Evolutionary conservation across 192 early-diverging fungal genomes (phyloP).

Genomic region (Rhizophlyctis rosea): DNA sequence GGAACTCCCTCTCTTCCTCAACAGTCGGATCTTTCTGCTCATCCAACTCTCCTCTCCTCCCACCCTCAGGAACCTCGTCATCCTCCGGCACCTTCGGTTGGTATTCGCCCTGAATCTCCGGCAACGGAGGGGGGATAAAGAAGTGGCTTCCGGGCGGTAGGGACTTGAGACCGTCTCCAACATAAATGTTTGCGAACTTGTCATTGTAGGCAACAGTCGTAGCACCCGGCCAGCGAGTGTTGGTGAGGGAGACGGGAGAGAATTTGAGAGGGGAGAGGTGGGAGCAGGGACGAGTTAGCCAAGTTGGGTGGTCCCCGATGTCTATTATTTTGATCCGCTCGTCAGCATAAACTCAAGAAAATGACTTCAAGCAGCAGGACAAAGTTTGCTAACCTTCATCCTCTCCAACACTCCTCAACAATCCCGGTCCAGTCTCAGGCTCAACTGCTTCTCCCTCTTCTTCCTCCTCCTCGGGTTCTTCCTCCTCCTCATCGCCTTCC

Average conservation of each 20-base stretch:
- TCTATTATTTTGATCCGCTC: no score
- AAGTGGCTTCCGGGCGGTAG: constrained; percentile 26
- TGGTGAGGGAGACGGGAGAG: constrained; percentile 49
- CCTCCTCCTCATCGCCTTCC: constrained; percentile 30
- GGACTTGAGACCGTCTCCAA: constrained; percentile 58
- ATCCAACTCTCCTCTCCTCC: constrained; percentile 32
- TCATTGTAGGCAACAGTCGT: constrained; percentile 54
- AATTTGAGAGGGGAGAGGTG: constrained; percentile 45
- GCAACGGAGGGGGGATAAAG: constrained; percentile 41
- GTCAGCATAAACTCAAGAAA: no score
- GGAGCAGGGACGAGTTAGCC: constrained; percentile 46
- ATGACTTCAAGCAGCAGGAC: no score
- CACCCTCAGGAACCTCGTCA: no score
- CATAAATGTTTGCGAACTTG: constrained; percentile 60
- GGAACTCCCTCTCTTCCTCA: constrained; percentile 48
- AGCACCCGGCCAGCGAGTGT: constrained; percentile 60
- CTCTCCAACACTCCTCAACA: constrained; percentile 36
- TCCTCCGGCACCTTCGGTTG: constrained; percentile 34
- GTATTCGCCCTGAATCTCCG: constrained; percentile 49
- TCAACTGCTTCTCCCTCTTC: constrained; percentile 37
- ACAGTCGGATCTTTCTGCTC: constrained; percentile 62
- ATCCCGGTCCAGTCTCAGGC: constrained; percentile 50
- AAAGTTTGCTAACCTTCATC: constrained; percentile 46
- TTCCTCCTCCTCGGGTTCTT: constrained; percentile 22
- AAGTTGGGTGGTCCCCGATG: constrained; percentile 44